These are phyloP conservation scores for Penicillium canescens DNA, from an alignment of 495 filamentous ascomycete species.

Conservation along the genomic window DNA sequence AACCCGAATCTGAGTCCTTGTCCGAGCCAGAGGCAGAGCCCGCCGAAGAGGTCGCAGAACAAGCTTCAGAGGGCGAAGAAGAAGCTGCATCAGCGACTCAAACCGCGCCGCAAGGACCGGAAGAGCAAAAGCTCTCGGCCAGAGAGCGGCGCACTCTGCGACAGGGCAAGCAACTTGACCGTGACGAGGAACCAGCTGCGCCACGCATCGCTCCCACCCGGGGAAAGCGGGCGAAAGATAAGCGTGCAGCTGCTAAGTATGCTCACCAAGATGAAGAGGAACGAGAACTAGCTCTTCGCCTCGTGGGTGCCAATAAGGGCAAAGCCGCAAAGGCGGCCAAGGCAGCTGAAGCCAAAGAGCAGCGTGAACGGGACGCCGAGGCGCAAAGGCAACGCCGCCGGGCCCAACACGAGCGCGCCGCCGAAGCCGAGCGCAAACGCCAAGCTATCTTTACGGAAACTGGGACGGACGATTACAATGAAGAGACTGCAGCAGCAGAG, in stretches of 20 bases:
- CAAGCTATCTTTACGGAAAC: conserved; percentile 58
- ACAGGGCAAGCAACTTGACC: conserved; percentile 42
- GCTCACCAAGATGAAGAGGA: conserved; percentile 95
- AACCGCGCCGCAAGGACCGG: conserved; percentile 20
- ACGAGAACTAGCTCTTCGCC: conserved; percentile 73
- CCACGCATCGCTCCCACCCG: conserved; percentile 53
- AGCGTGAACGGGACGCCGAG: conserved; percentile 61
- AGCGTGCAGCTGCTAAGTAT: conserved; percentile 88
- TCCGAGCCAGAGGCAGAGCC: conserved; percentile 25
- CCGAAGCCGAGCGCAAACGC: conserved; percentile 59
- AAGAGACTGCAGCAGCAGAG: conserved; percentile 48
- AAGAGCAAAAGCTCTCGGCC: conserved; percentile 48
- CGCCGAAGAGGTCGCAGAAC: conserved; percentile 18
- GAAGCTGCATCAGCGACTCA: conserved; percentile 15
- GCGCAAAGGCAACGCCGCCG: conserved; percentile 69
- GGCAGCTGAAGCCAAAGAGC: conserved; percentile 50
- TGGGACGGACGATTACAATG: conserved; percentile 58
- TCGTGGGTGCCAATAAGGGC: conserved; percentile 72
- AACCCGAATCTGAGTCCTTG: conserved; percentile 30
- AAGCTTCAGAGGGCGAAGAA: conserved; percentile 9
- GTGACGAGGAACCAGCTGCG: conserved; percentile 14
- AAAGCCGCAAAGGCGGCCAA: conserved; percentile 51
- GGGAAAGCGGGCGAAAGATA: conserved; percentile 81
- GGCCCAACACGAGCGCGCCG: conserved; percentile 73
- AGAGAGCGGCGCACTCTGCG: conserved; percentile 49